These are phyloP conservation scores for Fusarium mexicanum DNA, from an alignment of 2,329 filamentous ascomycete genomes.

Conservation along the genomic window DNA sequence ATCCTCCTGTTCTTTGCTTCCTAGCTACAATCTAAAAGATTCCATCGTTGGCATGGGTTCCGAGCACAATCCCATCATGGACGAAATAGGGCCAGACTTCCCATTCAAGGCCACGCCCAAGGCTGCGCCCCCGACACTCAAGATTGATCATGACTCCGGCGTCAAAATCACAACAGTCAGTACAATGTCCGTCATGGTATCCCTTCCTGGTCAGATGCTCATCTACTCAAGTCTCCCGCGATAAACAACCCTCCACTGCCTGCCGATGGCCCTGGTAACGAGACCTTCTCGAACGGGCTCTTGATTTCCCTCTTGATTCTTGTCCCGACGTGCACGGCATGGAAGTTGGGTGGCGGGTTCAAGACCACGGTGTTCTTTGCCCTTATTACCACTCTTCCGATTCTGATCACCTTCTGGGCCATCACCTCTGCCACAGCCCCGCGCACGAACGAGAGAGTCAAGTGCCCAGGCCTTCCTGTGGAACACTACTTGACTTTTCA, in stretches of 20 bases:
- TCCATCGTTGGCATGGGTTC: neutral
- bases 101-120: neutral
- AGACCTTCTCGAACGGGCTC: conserved; percentile 8
- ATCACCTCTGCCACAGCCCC: conserved; percentile 80
- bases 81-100: conserved; percentile 4
- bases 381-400: conserved; percentile 77
- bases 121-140: neutral
- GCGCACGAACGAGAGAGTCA: conserved; percentile 89
- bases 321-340: conserved; percentile 55
- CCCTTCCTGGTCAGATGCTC: neutral
- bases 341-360: conserved; percentile 84
- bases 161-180: conserved; percentile 6
- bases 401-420: conserved; percentile 84
- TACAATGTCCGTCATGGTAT: neutral
- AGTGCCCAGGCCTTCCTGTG: conserved; percentile 81
- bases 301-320: conserved; percentile 5
- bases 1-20: neutral
- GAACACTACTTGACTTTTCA: conserved; percentile 89
- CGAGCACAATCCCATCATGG: neutral
- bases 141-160: conserved; percentile 12
- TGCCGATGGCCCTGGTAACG: conserved; percentile 9
- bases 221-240: neutral
- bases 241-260: conserved; percentile 3
- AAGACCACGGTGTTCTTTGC: conserved; percentile 87
- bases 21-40: neutral